Percentiles rank a stretch among this genome's conserved stretches.
Conservation (phyloP, 805 yeast genomes). For the Candida ortonii region DNA sequence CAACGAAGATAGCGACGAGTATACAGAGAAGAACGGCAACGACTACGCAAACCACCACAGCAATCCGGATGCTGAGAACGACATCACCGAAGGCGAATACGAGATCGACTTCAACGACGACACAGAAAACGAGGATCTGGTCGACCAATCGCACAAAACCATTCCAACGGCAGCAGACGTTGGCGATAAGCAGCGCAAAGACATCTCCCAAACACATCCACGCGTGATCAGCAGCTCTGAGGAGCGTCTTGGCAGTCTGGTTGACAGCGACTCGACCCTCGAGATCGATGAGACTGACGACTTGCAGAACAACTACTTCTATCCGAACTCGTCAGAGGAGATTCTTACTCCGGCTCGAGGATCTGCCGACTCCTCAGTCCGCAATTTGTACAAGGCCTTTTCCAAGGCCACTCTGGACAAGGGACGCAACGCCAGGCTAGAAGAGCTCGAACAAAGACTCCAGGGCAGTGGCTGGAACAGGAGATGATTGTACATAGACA, state of each 20-base stretch:
- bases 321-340: constrained; percentile 44
- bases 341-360: constrained; percentile 18
- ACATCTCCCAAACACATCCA: background rate
- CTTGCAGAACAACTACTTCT: constrained; percentile 49
- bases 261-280: constrained; percentile 39
- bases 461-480: too few species aligned
- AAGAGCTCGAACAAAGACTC: too few species aligned
- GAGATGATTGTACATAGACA: background rate
- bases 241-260: background rate
- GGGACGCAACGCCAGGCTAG: constrained; percentile 9
- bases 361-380: constrained; percentile 8
- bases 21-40: constrained; percentile 6
- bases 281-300: constrained; percentile 50
- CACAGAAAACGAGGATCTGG: constrained; percentile 6
- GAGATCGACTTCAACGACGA: constrained; percentile 36
- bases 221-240: background rate
- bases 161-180: constrained; percentile 4
- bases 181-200: background rate
- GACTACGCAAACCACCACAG: constrained; percentile 13
- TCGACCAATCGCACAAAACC: background rate
- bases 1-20: constrained; percentile 11
- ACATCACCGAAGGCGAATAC: constrained; percentile 16
- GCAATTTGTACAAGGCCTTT: constrained; percentile 6
- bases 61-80: constrained; percentile 4
- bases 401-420: constrained; percentile 9